Percentiles rank a stretch among this genome's conserved stretches.
Evolutionary conservation across 179 eudicot genomes (phyloP).

Genomic region (Beta macrorhiza): DNA sequence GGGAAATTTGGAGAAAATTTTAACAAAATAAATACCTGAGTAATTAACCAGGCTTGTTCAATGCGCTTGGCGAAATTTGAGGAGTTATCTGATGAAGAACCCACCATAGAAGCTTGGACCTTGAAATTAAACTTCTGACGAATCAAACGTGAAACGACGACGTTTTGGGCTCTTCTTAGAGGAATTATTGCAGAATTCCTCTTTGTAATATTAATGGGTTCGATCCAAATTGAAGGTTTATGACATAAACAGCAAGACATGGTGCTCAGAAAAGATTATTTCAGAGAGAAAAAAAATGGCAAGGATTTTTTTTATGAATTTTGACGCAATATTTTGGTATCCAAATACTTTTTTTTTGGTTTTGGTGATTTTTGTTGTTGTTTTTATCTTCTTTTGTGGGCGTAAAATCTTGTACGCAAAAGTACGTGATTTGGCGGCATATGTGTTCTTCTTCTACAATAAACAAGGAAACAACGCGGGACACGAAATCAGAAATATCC

Average conservation of each 20-base stretch:
- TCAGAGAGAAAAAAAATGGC: too few relatives aligned
- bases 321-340: background rate
- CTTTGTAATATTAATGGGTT: background rate
- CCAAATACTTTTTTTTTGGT: background rate
- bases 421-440: too few relatives aligned
- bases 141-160: conserved; percentile 15
- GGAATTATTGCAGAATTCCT: background rate
- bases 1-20: background rate
- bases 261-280: background rate
- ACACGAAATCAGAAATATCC: background rate
- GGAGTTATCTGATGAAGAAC: conserved; percentile 47
- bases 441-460: background rate
- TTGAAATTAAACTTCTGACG: conserved; percentile 19
- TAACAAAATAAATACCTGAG: conserved; percentile 40
- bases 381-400: background rate
- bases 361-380: background rate
- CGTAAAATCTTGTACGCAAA: background rate
- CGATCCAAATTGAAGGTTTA: conserved; percentile 9
- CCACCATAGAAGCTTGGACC: conserved; percentile 45
- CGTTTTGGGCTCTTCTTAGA: conserved; percentile 16
- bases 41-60: conserved; percentile 58
- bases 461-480: background rate
- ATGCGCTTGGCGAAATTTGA: conserved; percentile 55
- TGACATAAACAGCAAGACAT: conserved; percentile 20
- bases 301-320: background rate